Evolutionary conservation across 306 rosid species (phyloP), one percentile per base, ranked within the genome.

Genomic region (Parietaria judaica): DNA sequence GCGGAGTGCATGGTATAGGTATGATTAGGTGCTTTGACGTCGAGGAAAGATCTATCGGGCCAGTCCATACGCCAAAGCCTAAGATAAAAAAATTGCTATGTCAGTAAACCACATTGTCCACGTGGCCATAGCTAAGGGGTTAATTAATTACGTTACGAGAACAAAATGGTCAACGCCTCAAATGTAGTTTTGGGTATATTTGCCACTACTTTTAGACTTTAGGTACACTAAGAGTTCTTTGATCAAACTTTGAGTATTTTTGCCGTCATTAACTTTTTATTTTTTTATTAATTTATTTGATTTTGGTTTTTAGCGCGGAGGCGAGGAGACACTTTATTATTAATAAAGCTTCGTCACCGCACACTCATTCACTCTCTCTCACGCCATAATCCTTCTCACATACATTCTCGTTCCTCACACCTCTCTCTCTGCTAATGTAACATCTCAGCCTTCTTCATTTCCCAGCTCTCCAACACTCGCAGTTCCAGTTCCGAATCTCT

Each of bases 351-450:
- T 71, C 50, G 66, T 74, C 79, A 72, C 76, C 76, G 9, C 72
- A 73, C 79, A 71, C 75, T 43, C 50, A 62, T 66, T 64, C 75
- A 8, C 6, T n/a, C 50, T 75, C 72, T 70, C 74, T 67, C 16
- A 10, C 62, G 60, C 63, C 38, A 6, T 67, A 44, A 11, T 57
- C 67, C 51, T 78, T 63, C 79, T 54, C 36, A 44, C 52, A 60
- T 48, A 45, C 62, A 58, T 57, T 39, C 69, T 72, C 61, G 12
- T 17, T 51, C 48, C 35, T 78, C 70, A 50, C 64, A 41, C 6
- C 58, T 58, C 67, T 14, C 55, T 9, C 65, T 70, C 80, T 56
- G 78, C 70, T 67, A 66, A 78, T 86, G 92, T 90, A 82, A 83
- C 76, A 75, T 70, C 75, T 37, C 76, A 56, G 69, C 73, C 70